Percentiles rank a stretch among this genome's conserved stretches.
Evolutionary conservation across 208 protist species (phyloP).

Genomic region (Wallacemonas collosoma): DNA sequence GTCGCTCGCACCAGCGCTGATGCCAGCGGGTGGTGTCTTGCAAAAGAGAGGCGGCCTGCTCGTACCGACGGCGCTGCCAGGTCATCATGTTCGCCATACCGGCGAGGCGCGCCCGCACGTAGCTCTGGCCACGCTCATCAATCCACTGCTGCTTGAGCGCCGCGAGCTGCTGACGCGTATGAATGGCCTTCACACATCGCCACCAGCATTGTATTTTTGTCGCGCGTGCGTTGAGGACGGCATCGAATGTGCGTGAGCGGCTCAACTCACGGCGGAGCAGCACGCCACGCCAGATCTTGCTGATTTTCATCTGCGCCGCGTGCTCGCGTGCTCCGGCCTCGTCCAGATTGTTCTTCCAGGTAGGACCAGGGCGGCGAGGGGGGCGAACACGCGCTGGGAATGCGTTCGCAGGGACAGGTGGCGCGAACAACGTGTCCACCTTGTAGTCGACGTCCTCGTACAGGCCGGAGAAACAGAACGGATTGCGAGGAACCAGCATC

Average conservation of each 20-base stretch:
- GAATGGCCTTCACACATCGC: conserved; percentile 47
- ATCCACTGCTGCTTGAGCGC: conserved; percentile 53
- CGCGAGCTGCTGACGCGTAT: conserved; percentile 34
- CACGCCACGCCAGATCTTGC: conserved; percentile 82
- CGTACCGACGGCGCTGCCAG: conserved; percentile 77
- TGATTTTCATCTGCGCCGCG: conserved; percentile 61
- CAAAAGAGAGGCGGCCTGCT: conserved; percentile 61
- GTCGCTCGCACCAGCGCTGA: conserved; percentile 32
- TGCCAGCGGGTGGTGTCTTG: conserved; percentile 75
- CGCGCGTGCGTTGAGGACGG: conserved; percentile 52
- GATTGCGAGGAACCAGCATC: conserved; percentile 17
- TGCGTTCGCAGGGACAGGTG: conserved; percentile 64
- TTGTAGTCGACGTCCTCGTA: conserved; percentile 75
- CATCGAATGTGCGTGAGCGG: conserved; percentile 40
- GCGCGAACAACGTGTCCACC: conserved; percentile 59
- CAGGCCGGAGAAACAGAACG: conserved; percentile 36
- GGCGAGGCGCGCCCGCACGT: conserved; percentile 33
- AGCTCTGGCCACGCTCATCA: conserved; percentile 37
- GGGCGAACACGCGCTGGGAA: conserved; percentile 58
- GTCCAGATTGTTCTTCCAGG: conserved; percentile 58
- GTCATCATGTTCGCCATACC: conserved; percentile 63
- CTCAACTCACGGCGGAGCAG: conserved; percentile 61
- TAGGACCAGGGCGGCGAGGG: conserved; percentile 37
- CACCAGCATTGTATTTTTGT: conserved; percentile 84
- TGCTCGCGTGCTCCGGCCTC: conserved; percentile 63